A percentile compares a stretch with the other conserved stretches of the same genome.
Evolutionary conservation across 192 early-diverging fungal genomes (phyloP).

Genomic region (Coemansia sp.): DNA sequence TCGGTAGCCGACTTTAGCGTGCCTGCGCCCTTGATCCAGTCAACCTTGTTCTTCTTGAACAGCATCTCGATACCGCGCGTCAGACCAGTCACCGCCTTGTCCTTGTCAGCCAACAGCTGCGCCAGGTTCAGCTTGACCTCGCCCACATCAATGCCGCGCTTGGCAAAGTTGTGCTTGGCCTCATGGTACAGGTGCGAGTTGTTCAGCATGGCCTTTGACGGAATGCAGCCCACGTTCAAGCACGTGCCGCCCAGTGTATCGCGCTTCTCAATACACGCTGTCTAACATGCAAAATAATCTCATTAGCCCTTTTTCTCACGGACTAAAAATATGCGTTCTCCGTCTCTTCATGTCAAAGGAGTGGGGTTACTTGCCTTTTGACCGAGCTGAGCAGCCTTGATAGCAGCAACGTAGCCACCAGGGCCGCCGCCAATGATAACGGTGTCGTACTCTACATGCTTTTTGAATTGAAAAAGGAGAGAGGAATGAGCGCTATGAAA

Average conservation of each 20-base stretch:
- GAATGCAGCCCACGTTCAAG: slow-evolving; percentile 99
- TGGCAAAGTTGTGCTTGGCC: slow-evolving; percentile 86
- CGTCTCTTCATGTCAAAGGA: too few species aligned
- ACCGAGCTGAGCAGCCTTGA: slow-evolving; percentile 97
- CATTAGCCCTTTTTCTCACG: not conserved
- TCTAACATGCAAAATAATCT: slow-evolving; percentile 56
- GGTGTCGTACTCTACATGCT: slow-evolving; percentile 69
- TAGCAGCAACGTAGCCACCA: slow-evolving; percentile 97
- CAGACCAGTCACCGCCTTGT: slow-evolving; percentile 81
- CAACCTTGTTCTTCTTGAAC: slow-evolving; percentile 98
- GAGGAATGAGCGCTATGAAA: not conserved
- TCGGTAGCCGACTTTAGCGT: slow-evolving; percentile 75
- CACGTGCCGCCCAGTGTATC: slow-evolving; percentile 96
- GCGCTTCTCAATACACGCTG: slow-evolving; percentile 95
- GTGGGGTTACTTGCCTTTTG: slow-evolving; percentile 70
- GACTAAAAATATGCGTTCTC: not conserved
- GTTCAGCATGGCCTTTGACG: slow-evolving; percentile 97
- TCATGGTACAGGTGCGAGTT: slow-evolving; percentile 97
- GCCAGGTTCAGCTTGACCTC: slow-evolving; percentile 82
- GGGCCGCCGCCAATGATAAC: slow-evolving; percentile 95
- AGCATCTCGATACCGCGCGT: slow-evolving; percentile 91
- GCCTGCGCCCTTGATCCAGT: slow-evolving; percentile 92
- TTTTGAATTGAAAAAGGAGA: not conserved
- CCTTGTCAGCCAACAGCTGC: slow-evolving; percentile 89
- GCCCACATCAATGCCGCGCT: slow-evolving; percentile 89